A percentile compares a stretch with the other conserved stretches of the same genome.
Conservation (phyloP, 73 alveolate genomes). For the Blepharisma japonicum region DNA sequence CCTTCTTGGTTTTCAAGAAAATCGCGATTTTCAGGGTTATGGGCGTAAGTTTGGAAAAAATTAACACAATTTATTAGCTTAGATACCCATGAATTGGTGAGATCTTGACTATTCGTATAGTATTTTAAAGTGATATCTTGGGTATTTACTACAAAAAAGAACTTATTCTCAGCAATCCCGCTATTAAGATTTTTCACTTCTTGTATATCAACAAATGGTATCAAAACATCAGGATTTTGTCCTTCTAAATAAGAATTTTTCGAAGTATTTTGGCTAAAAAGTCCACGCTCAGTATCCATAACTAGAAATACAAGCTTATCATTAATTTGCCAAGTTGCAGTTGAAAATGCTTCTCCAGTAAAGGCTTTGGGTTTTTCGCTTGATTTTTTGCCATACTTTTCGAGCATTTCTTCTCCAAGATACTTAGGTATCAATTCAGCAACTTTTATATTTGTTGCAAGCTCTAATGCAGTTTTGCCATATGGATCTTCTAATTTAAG, state of each 20-base stretch:
- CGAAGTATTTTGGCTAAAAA: neutral
- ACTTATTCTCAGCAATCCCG: neutral
- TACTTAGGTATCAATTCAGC: conserved; percentile 15
- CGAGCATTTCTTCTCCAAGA: neutral
- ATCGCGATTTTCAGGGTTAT: neutral
- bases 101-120: neutral
- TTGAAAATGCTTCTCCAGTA: conserved; percentile 12
- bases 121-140: neutral
- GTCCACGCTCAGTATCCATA: neutral
- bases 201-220: neutral
- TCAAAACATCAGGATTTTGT: neutral
- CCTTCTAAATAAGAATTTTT: neutral
- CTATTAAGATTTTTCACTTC: neutral
- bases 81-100: neutral
- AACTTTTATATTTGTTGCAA: neutral
- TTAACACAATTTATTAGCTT: neutral
- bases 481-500: neutral
- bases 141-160: neutral
- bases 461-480: neutral
- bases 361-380: neutral
- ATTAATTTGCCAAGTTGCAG: conserved; percentile 5
- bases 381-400: neutral
- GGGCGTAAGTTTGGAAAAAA: neutral
- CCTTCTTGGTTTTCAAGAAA: neutral
- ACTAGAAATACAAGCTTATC: conserved; percentile 10